A percentile compares a stretch with the other conserved stretches of the same genome.
Evolutionary conservation across 352 stramenopile species (phyloP).

Genomic region (Phytophthora boehmeriae): DNA sequence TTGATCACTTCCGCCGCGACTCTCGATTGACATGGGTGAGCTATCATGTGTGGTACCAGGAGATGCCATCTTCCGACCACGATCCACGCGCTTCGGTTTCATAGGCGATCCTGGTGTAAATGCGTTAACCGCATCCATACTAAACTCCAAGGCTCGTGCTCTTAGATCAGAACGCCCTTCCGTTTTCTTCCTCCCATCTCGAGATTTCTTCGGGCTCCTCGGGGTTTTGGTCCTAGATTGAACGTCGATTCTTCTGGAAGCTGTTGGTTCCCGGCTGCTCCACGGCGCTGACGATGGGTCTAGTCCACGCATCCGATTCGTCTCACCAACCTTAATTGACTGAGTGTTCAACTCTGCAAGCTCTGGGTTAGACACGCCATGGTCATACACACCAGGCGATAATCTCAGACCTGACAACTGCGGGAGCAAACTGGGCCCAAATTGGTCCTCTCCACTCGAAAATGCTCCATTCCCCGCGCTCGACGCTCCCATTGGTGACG

Average conservation of each 20-base stretch:
- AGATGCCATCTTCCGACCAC: conserved; percentile 14
- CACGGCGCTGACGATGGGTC: conserved; percentile 17
- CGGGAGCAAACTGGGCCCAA: conserved; percentile 30
- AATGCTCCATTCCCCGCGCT: conserved; percentile 10
- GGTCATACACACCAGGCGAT: conserved; percentile 26
- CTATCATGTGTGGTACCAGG: conserved; percentile 5
- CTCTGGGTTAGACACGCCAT: conserved; percentile 45
- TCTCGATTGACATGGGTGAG: conserved; percentile 14
- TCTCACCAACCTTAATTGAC: conserved; percentile 59
- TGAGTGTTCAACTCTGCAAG: conserved; percentile 74
- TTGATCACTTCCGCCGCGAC: conserved; percentile 11
- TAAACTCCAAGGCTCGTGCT: conserved; percentile 29
- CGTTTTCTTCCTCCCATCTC: conserved; percentile 20
- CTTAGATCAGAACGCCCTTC: conserved; percentile 26
- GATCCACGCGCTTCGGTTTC: conserved; percentile 20
- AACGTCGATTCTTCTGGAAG: conserved; percentile 36
- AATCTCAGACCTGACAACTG: conserved; percentile 35
- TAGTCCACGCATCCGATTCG: conserved; percentile 15
- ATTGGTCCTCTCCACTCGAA: conserved; percentile 28
- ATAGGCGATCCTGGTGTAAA: conserved; percentile 21
- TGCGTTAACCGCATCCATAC: conserved; percentile 20
- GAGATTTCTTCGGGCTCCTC: conserved; percentile 29
- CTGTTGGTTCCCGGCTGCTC: conserved; percentile 24
- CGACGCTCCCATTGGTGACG: conserved; percentile 13
- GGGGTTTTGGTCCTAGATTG: conserved; percentile 29